Evolutionary conservation across 73 alveolate species (phyloP).

Genomic region (Paramecium bursaria): DNA sequence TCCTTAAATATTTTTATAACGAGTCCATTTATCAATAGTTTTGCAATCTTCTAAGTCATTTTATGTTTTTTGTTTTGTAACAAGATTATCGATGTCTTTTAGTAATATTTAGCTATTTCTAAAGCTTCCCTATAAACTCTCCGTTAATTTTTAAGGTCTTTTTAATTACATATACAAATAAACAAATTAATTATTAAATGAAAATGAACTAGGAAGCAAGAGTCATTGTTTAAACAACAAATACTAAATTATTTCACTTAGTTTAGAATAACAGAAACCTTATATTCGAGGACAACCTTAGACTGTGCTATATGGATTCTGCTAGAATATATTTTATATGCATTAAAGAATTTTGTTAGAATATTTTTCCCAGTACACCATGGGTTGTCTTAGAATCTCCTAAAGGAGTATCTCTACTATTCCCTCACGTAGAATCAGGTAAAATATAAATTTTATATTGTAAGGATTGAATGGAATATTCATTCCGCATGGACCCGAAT

Average conservation of each 20-base stretch:
- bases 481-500: background rate
- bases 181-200: too few relatives aligned
- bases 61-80: background rate
- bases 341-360: constrained; percentile 33
- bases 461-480: constrained; percentile 48
- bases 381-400: constrained; percentile 23
- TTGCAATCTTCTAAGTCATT: constrained; percentile 18
- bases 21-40: constrained; percentile 41
- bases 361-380: constrained; percentile 56
- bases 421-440: constrained; percentile 40
- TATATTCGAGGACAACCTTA: background rate
- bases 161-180: constrained; percentile 14
- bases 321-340: constrained; percentile 25
- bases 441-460: background rate
- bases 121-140: background rate
- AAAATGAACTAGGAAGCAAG: too few relatives aligned
- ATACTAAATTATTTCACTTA: background rate
- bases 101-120: background rate
- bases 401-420: constrained; percentile 21
- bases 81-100: background rate
- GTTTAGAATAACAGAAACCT: constrained; percentile 34
- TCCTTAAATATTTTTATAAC: background rate
- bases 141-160: constrained; percentile 33
- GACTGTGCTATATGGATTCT: constrained; percentile 9
- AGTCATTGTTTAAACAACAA: background rate